Conservation (phyloP, 106 monocot species). For the Agapanthus africanus region DNA sequence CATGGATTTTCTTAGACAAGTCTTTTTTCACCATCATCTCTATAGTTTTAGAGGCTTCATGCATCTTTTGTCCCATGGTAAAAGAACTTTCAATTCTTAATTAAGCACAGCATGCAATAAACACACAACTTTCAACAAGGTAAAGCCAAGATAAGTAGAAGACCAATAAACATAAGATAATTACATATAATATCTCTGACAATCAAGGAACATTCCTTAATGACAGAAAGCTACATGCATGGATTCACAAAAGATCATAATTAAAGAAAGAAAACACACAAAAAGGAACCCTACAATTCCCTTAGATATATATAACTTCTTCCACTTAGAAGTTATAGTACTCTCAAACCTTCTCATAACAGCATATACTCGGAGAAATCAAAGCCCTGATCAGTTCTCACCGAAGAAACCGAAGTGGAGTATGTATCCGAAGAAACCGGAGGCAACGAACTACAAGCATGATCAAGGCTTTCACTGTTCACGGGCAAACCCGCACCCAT, state of each 20-base stretch:
- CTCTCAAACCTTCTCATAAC: neutral
- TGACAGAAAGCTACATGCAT: neutral
- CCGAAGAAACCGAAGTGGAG: constrained; percentile 16
- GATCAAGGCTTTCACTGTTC: neutral
- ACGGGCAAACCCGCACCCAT: constrained; percentile 5
- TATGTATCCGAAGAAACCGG: constrained; percentile 19
- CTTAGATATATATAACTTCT: neutral
- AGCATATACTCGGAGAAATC: constrained; percentile 17
- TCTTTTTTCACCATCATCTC: no score
- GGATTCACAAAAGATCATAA: neutral
- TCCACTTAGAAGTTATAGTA: neutral
- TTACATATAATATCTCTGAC: constrained; percentile 4
- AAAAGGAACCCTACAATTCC: no score
- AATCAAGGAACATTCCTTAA: constrained; percentile 2
- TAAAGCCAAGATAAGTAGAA: no score
- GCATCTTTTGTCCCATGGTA: no score
- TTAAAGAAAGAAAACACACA: neutral
- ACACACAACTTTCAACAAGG: no score
- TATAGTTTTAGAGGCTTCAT: no score
- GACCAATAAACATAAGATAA: no score
- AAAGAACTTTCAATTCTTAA: no score
- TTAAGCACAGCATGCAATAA: no score
- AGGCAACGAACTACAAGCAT: constrained; percentile 7
- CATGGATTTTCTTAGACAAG: no score
- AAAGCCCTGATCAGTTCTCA: constrained; percentile 16